Evolutionary conservation across 129 eudicot genomes (phyloP).

Genomic region (Tanacetum coccineum): DNA sequence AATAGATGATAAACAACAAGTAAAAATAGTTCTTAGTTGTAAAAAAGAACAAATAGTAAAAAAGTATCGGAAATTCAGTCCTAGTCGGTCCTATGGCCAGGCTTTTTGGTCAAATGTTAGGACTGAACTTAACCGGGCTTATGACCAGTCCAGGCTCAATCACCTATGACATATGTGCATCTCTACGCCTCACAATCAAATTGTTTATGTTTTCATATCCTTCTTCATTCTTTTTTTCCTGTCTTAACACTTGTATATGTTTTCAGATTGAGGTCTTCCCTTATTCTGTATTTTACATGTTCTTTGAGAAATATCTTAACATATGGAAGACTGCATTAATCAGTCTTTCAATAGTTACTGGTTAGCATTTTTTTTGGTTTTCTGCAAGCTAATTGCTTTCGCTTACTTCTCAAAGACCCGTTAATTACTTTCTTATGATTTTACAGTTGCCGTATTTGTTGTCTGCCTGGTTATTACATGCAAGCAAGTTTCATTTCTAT

Average conservation of each 20-base stretch:
- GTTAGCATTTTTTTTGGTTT: conserved; percentile 39
- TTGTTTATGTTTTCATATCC: background rate
- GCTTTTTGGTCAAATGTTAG: no score
- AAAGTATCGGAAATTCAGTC: no score
- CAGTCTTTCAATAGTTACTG: conserved; percentile 78
- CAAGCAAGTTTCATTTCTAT: no score
- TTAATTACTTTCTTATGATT: conserved; percentile 20
- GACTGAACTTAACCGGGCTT: no score
- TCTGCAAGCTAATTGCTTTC: background rate
- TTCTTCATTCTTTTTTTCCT: background rate
- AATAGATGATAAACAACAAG: no score
- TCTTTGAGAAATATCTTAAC: conserved; percentile 93
- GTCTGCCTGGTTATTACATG: no score
- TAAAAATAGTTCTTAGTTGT: no score
- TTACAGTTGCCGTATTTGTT: conserved; percentile 79
- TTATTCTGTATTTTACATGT: conserved; percentile 87
- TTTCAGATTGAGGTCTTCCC: conserved; percentile 90
- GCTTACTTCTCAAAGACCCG: background rate
- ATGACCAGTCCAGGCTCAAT: no score
- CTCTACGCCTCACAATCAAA: background rate
- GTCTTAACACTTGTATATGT: conserved; percentile 15
- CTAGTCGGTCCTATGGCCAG: no score
- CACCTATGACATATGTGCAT: no score
- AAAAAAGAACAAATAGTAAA: no score
- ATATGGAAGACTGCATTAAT: conserved; percentile 94